A percentile compares a stretch with the other conserved stretches of the same genome.
phyloP scores from a whole-genome alignment of 2,329 filamentous ascomycete species.

The Epichloe sp. region DNA sequence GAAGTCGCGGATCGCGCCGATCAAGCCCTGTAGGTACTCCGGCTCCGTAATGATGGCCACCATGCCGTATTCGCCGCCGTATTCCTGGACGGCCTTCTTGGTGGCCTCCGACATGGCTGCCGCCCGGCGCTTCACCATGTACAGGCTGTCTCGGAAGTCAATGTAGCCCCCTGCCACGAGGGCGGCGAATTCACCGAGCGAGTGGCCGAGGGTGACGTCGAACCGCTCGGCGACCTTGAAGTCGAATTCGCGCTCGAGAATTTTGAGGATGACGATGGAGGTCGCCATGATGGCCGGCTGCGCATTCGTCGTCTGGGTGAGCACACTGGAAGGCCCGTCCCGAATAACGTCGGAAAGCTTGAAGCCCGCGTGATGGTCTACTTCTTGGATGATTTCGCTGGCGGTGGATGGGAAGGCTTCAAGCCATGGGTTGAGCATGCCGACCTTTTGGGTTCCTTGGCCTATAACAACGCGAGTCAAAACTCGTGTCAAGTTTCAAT shows the following conservation, averaged over 20 bases:
- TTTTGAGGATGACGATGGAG: constrained; percentile 75
- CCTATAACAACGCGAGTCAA: constrained; percentile 31
- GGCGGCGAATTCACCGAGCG: constrained; percentile 84
- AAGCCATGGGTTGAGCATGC: constrained; percentile 78
- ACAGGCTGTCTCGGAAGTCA: constrained; percentile 62
- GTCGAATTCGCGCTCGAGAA: constrained; percentile 74
- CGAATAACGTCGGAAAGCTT: constrained; percentile 68
- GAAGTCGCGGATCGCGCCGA: constrained; percentile 67
- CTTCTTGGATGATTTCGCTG: constrained; percentile 67
- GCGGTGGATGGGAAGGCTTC: constrained; percentile 72
- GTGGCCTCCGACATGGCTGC: constrained; percentile 76
- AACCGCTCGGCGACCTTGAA: constrained; percentile 59
- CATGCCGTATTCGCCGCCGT: constrained; percentile 85
- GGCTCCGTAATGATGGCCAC: constrained; percentile 83
- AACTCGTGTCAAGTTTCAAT: neutral
- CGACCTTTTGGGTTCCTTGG: constrained; percentile 79
- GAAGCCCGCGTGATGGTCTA: constrained; percentile 63
- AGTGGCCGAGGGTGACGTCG: constrained; percentile 80
- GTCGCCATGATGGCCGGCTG: constrained; percentile 96
- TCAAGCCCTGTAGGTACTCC: constrained; percentile 54
- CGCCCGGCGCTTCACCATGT: constrained; percentile 63
- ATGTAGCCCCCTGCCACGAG: constrained; percentile 76
- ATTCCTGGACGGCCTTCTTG: constrained; percentile 45
- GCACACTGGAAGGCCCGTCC: constrained; percentile 59
- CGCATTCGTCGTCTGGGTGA: constrained; percentile 75